Evolutionary conservation across 345 rosid species (phyloP).

Genomic region (Bruguiera sexangula): DNA sequence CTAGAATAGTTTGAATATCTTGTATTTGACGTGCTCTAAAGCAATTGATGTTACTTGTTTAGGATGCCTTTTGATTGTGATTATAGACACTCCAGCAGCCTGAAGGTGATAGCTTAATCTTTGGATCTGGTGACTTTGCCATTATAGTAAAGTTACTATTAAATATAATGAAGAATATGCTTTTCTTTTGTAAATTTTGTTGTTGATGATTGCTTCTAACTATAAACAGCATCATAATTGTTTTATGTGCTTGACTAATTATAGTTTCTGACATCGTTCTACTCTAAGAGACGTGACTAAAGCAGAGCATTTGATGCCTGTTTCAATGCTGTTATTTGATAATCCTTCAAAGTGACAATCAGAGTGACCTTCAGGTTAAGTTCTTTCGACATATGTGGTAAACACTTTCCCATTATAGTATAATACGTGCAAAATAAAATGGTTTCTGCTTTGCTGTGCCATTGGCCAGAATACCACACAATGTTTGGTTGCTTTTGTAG

Average conservation of each 20-base stretch:
- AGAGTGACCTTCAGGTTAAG: too few species aligned
- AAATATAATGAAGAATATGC: slow-evolving; percentile 2
- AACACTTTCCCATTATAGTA: too few species aligned
- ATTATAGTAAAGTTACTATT: slow-evolving; percentile 21
- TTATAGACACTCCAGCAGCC: slow-evolving; percentile 81
- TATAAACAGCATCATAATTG: slow-evolving; percentile 18
- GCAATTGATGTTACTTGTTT: slow-evolving; percentile 16
- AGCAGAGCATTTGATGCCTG: slow-evolving; percentile 59
- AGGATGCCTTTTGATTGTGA: slow-evolving; percentile 31
- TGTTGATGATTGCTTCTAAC: not conserved
- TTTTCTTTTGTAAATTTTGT: not conserved
- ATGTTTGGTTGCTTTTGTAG: too few species aligned
- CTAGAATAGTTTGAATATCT: slow-evolving; percentile 10
- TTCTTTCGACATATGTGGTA: too few species aligned
- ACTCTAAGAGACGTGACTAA: slow-evolving; percentile 68
- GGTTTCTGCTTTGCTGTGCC: too few species aligned
- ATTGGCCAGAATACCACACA: too few species aligned
- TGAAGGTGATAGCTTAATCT: slow-evolving; percentile 78
- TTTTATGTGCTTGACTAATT: slow-evolving; percentile 44
- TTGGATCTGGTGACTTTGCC: slow-evolving; percentile 46
- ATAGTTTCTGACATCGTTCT: slow-evolving; percentile 45
- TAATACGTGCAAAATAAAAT: too few species aligned
- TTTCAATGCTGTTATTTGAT: slow-evolving; percentile 61
- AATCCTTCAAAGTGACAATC: too few species aligned
- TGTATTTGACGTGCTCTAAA: not conserved